Conservation (phyloP, 2,329 filamentous ascomycete genomes). For the Trichoderma endophyticum region DNA sequence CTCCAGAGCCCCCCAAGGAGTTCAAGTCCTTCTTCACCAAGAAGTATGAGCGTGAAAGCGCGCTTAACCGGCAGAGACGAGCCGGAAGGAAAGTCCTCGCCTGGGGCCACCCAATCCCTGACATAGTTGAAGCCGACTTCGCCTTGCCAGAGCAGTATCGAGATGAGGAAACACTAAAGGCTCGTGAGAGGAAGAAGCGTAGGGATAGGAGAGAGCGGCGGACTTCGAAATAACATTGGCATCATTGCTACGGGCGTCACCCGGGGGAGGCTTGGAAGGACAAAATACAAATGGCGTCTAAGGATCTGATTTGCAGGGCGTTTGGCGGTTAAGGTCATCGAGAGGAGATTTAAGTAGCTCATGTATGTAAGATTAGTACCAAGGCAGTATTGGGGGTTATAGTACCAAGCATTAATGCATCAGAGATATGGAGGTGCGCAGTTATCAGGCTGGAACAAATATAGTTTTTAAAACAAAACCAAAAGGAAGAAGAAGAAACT, state of each 20-base stretch:
- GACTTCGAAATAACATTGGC: slow-evolving; percentile 27
- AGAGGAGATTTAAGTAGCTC: not conserved
- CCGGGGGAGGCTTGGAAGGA: not conserved
- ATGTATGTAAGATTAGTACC: slow-evolving; percentile 4
- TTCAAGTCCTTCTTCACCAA: slow-evolving; percentile 88
- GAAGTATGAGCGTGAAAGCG: slow-evolving; percentile 73
- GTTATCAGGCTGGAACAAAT: not conserved
- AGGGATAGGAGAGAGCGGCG: slow-evolving; percentile 54
- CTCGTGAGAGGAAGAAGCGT: slow-evolving; percentile 61
- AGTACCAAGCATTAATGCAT: slow-evolving; percentile 7
- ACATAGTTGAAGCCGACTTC: slow-evolving; percentile 69
- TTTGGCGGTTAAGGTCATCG: slow-evolving; percentile 15
- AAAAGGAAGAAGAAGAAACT: not conserved
- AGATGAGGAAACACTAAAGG: slow-evolving; percentile 54
- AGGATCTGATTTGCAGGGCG: slow-evolving; percentile 17
- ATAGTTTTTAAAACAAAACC: not conserved
- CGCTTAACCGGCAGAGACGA: slow-evolving; percentile 69
- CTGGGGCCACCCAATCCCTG: slow-evolving; percentile 79
- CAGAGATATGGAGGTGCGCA: not conserved
- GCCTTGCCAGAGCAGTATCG: slow-evolving; percentile 64
- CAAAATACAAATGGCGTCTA: slow-evolving; percentile 6
- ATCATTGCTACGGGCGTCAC: slow-evolving; percentile 2
- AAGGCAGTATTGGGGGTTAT: not conserved
- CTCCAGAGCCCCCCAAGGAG: slow-evolving; percentile 49
- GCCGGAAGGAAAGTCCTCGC: slow-evolving; percentile 68